Evolutionary conservation across 441 rosid genomes (phyloP).

Genomic region (Theobroma grandiflorum): DNA sequence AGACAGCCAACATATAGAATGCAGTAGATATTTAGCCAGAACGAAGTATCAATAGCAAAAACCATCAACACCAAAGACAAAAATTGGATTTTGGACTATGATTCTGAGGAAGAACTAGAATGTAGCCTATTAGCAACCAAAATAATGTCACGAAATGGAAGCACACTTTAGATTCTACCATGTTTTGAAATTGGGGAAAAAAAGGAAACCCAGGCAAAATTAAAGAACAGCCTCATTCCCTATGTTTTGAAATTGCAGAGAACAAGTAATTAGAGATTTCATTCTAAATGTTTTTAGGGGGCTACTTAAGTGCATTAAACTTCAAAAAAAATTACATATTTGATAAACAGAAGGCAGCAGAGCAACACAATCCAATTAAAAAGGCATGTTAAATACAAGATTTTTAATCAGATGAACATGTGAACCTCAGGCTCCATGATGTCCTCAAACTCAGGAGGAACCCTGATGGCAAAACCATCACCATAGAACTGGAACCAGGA

Average conservation of each 20-base stretch:
- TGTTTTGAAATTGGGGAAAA: background rate
- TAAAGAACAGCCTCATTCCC: background rate
- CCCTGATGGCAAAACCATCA: slow-evolving; percentile 79
- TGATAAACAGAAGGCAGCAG: background rate
- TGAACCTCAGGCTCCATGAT: slow-evolving; percentile 87
- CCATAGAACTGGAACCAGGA: slow-evolving; percentile 92
- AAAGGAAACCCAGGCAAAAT: background rate
- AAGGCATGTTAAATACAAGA: background rate
- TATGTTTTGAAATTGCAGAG: background rate
- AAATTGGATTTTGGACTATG: background rate
- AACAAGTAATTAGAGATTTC: background rate
- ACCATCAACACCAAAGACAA: background rate
- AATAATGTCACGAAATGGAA: background rate
- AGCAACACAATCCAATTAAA: background rate
- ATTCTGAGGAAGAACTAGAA: background rate
- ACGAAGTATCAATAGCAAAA: background rate
- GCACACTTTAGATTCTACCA: background rate
- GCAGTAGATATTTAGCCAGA: background rate
- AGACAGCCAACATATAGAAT: background rate
- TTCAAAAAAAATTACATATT: background rate
- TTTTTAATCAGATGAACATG: background rate
- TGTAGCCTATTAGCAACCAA: background rate
- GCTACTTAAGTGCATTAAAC: background rate
- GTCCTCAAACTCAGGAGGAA: slow-evolving; percentile 90
- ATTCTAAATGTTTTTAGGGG: background rate